These are phyloP conservation scores for Arabidopsis arenosa DNA, from an alignment of 345 rosid species.

Conservation along the genomic window DNA sequence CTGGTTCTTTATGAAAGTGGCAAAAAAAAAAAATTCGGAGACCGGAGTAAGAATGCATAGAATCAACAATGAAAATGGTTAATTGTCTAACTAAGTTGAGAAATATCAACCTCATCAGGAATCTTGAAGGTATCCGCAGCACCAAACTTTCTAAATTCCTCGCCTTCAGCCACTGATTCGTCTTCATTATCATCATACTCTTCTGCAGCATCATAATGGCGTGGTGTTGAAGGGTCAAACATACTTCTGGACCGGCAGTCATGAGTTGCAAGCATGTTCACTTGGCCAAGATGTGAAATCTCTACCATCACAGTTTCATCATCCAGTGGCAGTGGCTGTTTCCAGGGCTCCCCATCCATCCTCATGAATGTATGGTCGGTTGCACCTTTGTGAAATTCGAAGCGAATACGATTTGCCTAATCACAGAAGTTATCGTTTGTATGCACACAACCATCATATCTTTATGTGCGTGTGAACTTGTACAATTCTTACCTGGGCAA, in stretches of 20 bases:
- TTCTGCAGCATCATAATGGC: slow-evolving; percentile 33
- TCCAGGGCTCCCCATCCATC: slow-evolving; percentile 98
- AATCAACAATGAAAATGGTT: slow-evolving; percentile 15
- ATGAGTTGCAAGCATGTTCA: slow-evolving; percentile 82
- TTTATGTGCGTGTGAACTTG: not conserved
- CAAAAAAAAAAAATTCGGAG: not conserved
- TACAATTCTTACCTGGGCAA: slow-evolving; percentile 46
- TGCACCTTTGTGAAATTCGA: slow-evolving; percentile 86
- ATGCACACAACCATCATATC: slow-evolving; percentile 24
- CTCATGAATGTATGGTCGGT: slow-evolving; percentile 88
- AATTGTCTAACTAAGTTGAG: slow-evolving; percentile 63
- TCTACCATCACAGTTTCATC: slow-evolving; percentile 85
- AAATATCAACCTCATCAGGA: slow-evolving; percentile 77
- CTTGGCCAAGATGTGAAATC: slow-evolving; percentile 93
- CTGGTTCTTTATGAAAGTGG: not conserved
- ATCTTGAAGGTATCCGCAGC: slow-evolving; percentile 90
- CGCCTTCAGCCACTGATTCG: slow-evolving; percentile 47
- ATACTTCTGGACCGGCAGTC: slow-evolving; percentile 73
- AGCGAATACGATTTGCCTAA: slow-evolving; percentile 80
- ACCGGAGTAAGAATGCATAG: slow-evolving; percentile 12
- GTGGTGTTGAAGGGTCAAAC: slow-evolving; percentile 47
- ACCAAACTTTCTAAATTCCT: slow-evolving; percentile 80
- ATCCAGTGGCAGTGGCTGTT: slow-evolving; percentile 80
- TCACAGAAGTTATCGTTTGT: slow-evolving; percentile 18
- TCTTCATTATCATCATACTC: slow-evolving; percentile 59